Percentiles rank a stretch among this genome's conserved stretches.
phyloP scores from a whole-genome alignment of 495 filamentous ascomycete species.

The Talaromyces wortmannii region DNA sequence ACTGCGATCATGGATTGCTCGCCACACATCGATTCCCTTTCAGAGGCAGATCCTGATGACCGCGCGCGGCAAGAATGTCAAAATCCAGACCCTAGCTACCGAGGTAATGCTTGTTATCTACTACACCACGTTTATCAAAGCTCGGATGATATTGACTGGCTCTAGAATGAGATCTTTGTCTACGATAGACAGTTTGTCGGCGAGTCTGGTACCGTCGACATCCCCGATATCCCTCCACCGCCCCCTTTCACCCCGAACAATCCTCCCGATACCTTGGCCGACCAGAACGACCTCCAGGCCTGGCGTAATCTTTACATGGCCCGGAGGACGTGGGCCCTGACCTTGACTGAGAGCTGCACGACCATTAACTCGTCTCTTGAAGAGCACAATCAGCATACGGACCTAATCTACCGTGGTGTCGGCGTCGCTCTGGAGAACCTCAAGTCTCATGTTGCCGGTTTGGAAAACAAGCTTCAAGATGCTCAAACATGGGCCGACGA shows the following conservation, averaged over 20 bases:
- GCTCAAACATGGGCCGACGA: slow-evolving; percentile 67
- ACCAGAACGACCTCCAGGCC: slow-evolving; percentile 66
- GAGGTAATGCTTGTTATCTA: slow-evolving; percentile 50
- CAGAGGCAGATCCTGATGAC: slow-evolving; percentile 78
- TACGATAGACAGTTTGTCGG: slow-evolving; percentile 66
- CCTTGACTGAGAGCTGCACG: slow-evolving; percentile 56
- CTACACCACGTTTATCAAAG: slow-evolving; percentile 2
- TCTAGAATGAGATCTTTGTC: slow-evolving; percentile 76
- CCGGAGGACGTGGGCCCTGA: slow-evolving; percentile 66
- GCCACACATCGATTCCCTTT: slow-evolving; percentile 57
- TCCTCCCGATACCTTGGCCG: slow-evolving; percentile 66
- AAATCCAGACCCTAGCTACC: slow-evolving; percentile 61
- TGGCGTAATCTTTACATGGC: slow-evolving; percentile 77
- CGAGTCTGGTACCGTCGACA: slow-evolving; percentile 36
- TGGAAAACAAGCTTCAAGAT: slow-evolving; percentile 69
- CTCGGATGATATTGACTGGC: slow-evolving; percentile 6
- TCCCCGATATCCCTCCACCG: slow-evolving; percentile 49
- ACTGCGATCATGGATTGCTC: slow-evolving; percentile 60
- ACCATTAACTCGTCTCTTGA: slow-evolving; percentile 47
- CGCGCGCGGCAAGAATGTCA: slow-evolving; percentile 71
- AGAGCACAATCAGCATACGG: slow-evolving; percentile 55
- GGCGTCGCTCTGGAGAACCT: slow-evolving; percentile 77
- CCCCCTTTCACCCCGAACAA: slow-evolving; percentile 48
- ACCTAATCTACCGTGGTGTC: slow-evolving; percentile 64
- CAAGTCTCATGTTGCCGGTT: slow-evolving; percentile 63